A percentile compares a stretch with the other conserved stretches of the same genome.
Conservation (phyloP, 352 stramenopile species). For the Globisporangium okanoganense region DNA sequence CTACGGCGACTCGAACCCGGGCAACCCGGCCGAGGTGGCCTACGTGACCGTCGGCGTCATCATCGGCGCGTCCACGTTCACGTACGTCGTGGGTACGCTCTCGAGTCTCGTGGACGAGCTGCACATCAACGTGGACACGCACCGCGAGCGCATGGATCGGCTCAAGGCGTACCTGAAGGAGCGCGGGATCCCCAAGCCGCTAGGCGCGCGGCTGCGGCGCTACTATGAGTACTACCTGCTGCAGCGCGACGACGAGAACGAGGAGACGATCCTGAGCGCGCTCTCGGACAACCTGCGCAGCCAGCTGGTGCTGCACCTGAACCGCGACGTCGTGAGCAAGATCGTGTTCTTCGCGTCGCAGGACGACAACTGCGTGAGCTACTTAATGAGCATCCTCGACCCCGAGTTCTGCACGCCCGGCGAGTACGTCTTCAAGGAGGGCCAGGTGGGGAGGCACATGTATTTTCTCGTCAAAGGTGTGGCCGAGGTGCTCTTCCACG, state of each 20-base stretch:
- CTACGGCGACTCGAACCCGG: conserved; percentile 63
- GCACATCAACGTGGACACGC: conserved; percentile 43
- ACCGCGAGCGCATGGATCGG: conserved; percentile 61
- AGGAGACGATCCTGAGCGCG: conserved; percentile 60
- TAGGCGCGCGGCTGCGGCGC: conserved; percentile 46
- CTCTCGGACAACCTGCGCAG: conserved; percentile 74
- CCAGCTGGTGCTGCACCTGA: conserved; percentile 72
- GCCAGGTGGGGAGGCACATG: conserved; percentile 75
- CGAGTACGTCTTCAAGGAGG: conserved; percentile 84
- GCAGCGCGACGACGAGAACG: conserved; percentile 68
- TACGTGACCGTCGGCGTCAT: conserved; percentile 55
- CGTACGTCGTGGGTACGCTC: conserved; percentile 78
- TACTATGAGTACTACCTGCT: conserved; percentile 84
- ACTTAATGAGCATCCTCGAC: conserved; percentile 78
- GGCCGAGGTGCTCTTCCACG: conserved; percentile 70
- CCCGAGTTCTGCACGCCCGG: conserved; percentile 74
- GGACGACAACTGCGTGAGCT: conserved; percentile 77
- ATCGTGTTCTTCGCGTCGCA: conserved; percentile 79
- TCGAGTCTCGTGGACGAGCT: conserved; percentile 72
- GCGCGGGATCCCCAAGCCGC: conserved; percentile 45
- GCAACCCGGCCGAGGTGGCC: conserved; percentile 50
- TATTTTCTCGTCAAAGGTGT: conserved; percentile 80
- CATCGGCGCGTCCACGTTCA: conserved; percentile 63
- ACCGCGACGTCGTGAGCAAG: conserved; percentile 79
- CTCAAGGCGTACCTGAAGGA: conserved; percentile 79